Evolutionary conservation across 208 protist species (phyloP).

Genomic region (Novymonas esmeraldas): DNA sequence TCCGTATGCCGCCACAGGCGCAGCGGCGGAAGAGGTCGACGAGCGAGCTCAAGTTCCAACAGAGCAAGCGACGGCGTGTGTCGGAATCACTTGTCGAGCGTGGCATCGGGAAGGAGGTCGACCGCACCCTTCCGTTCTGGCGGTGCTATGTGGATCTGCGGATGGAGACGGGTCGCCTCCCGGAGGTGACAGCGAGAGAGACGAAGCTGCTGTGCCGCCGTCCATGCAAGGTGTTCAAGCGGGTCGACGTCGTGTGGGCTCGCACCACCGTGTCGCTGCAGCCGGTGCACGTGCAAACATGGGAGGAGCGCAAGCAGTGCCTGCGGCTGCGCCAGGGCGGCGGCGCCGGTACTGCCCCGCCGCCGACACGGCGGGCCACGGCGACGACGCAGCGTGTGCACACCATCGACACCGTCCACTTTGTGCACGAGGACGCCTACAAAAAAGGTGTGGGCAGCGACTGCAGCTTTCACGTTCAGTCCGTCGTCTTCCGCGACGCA

Average conservation of each 20-base stretch:
- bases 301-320: constrained; percentile 5
- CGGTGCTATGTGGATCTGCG: constrained; percentile 59
- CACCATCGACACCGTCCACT: constrained; percentile 72
- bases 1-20: neutral
- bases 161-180: constrained; percentile 15
- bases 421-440: constrained; percentile 72
- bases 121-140: constrained; percentile 76
- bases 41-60: constrained; percentile 3
- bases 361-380: neutral
- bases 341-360: neutral
- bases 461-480: constrained; percentile 77
- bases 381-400: neutral
- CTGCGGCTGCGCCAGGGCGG: neutral
- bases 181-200: constrained; percentile 36
- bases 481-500: constrained; percentile 53
- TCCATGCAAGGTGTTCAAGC: constrained; percentile 54
- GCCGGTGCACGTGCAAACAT: neutral
- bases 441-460: constrained; percentile 23
- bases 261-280: constrained; percentile 42
- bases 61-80: constrained; percentile 22
- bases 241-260: constrained; percentile 74
- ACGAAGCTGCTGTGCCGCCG: constrained; percentile 40
- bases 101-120: constrained; percentile 54
- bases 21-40: constrained; percentile 5
- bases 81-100: constrained; percentile 32